These are phyloP conservation scores for Saturnispora saitoi DNA, from an alignment of 805 yeast species.

Conservation along the genomic window DNA sequence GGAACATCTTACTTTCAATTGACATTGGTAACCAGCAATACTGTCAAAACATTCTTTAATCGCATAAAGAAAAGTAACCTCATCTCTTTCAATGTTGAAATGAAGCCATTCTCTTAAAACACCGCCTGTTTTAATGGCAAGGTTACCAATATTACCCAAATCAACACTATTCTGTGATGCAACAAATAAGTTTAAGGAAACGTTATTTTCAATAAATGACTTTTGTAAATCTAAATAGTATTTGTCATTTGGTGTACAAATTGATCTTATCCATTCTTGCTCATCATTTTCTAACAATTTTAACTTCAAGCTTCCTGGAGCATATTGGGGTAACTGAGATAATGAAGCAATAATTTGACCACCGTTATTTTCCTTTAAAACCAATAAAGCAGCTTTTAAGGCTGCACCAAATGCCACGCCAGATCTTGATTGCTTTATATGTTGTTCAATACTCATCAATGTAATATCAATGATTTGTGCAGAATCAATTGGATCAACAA, in stretches of 20 bases:
- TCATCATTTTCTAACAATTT: constrained; percentile 31
- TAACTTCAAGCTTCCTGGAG: constrained; percentile 60
- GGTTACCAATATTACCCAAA: constrained; percentile 59
- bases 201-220: constrained; percentile 45
- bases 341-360: constrained; percentile 73
- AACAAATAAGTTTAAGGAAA: constrained; percentile 72
- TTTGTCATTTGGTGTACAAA: constrained; percentile 50
- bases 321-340: constrained; percentile 67
- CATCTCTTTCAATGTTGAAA: constrained; percentile 64
- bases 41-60: constrained; percentile 43
- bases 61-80: constrained; percentile 49
- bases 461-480: constrained; percentile 57
- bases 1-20: constrained; percentile 78
- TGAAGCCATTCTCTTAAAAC: constrained; percentile 51
- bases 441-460: constrained; percentile 48
- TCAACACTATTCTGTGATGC: constrained; percentile 58
- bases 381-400: constrained; percentile 53
- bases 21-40: constrained; percentile 67
- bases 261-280: constrained; percentile 36
- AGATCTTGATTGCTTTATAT: constrained; percentile 33
- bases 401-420: constrained; percentile 81
- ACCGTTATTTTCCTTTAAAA: constrained; percentile 60
- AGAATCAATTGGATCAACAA: constrained; percentile 69
- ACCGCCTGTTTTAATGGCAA: constrained; percentile 68
- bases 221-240: constrained; percentile 54